These are phyloP conservation scores for Mimosa pudica DNA, from an alignment of 306 rosid genomes.

Conservation along the genomic window DNA sequence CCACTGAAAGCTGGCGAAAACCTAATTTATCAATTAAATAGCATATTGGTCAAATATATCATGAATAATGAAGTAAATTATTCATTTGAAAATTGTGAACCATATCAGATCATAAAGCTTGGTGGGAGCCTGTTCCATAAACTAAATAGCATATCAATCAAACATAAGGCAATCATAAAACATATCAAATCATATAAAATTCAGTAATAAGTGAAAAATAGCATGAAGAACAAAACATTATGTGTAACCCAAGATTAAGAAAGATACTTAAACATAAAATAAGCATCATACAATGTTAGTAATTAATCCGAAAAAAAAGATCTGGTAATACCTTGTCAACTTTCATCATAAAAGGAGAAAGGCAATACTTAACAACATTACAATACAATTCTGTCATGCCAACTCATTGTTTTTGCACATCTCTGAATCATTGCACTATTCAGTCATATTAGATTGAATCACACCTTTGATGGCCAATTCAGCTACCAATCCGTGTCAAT, in stretches of 20 bases:
- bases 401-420: not conserved
- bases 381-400: not conserved
- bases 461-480: not conserved
- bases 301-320: not conserved
- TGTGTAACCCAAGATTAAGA: not conserved
- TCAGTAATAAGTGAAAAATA: not conserved
- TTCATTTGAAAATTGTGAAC: not conserved
- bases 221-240: not conserved
- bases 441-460: not conserved
- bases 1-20: slow-evolving; percentile 10
- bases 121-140: not conserved
- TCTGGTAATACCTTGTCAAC: not conserved
- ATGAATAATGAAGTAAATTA: not conserved
- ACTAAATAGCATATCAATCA: not conserved
- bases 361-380: not conserved
- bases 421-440: not conserved
- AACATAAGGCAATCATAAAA: not conserved
- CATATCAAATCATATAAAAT: not conserved
- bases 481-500: not conserved
- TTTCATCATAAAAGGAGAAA: not conserved
- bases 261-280: not conserved
- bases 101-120: not conserved
- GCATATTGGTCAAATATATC: not conserved
- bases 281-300: not conserved
- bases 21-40: not conserved